phyloP scores from a whole-genome alignment of 345 rosid genomes.

The Brassica juncea region DNA sequence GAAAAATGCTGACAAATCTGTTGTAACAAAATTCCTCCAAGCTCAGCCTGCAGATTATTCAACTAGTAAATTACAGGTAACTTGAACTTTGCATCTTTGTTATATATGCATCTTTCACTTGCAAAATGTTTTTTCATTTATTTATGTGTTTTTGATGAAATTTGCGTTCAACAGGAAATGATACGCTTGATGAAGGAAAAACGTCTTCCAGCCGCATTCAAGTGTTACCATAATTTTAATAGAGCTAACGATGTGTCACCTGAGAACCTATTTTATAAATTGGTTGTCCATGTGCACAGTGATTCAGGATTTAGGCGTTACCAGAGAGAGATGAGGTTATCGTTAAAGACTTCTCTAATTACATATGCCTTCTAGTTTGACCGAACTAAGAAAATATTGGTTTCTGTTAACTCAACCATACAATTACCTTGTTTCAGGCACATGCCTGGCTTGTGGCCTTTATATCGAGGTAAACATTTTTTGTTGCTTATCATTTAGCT shows the following conservation, averaged over 20 bases:
- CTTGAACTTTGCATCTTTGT: slow-evolving; percentile 8
- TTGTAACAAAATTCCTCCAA: slow-evolving; percentile 78
- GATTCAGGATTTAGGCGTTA: slow-evolving; percentile 88
- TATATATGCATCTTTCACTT: slow-evolving; percentile 17
- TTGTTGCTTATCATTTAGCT: background rate
- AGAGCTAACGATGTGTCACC: slow-evolving; percentile 57
- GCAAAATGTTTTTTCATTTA: background rate
- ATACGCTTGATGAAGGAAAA: slow-evolving; percentile 78
- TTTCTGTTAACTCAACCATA: slow-evolving; percentile 22
- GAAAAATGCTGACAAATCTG: slow-evolving; percentile 81
- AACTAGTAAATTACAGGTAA: slow-evolving; percentile 84
- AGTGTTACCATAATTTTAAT: slow-evolving; percentile 88
- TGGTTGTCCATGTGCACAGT: slow-evolving; percentile 91
- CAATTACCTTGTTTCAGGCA: slow-evolving; percentile 51
- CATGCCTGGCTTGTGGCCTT: slow-evolving; percentile 86
- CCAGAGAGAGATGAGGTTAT: slow-evolving; percentile 95
- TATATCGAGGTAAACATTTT: slow-evolving; percentile 79
- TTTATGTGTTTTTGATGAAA: slow-evolving; percentile 10
- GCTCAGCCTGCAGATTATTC: slow-evolving; percentile 82
- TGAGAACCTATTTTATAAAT: slow-evolving; percentile 75
- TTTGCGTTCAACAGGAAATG: slow-evolving; percentile 70
- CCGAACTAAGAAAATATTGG: slow-evolving; percentile 19
- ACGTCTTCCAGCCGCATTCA: slow-evolving; percentile 79
- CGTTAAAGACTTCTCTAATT: slow-evolving; percentile 15
- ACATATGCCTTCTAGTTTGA: slow-evolving; percentile 14